Evolutionary conservation across 345 rosid species (phyloP).

Genomic region (Stellera chamaejasme): DNA sequence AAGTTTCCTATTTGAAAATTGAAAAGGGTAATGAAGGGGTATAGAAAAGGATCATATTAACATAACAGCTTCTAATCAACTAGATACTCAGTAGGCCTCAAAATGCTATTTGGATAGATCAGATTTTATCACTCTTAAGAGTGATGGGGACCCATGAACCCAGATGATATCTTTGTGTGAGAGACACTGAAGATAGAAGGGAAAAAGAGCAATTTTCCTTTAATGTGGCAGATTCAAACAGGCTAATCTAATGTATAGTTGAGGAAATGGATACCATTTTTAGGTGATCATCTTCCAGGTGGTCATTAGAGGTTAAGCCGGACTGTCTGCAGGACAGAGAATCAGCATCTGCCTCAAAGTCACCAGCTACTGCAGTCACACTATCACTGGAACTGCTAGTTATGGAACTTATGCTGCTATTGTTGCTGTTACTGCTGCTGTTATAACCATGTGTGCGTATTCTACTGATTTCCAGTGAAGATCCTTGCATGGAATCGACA

Average conservation of each 20-base stretch:
- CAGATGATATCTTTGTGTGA: too few relatives aligned
- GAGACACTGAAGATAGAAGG: neutral
- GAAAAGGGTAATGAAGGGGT: neutral
- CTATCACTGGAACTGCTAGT: constrained; percentile 89
- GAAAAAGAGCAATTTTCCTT: neutral
- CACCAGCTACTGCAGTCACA: constrained; percentile 67
- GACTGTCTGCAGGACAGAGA: constrained; percentile 88
- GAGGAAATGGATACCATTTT: constrained; percentile 44
- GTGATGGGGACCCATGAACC: too few relatives aligned
- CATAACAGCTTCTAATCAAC: neutral
- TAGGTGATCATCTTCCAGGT: constrained; percentile 51
- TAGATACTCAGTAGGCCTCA: too few relatives aligned
- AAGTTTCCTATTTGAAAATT: neutral
- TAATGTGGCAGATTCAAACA: neutral
- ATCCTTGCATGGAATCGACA: constrained; percentile 52
- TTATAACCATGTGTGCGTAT: constrained; percentile 51
- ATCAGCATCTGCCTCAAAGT: constrained; percentile 99
- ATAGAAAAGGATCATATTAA: neutral
- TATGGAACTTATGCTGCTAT: constrained; percentile 87
- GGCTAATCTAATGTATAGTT: too few relatives aligned
- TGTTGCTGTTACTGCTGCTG: constrained; percentile 92
- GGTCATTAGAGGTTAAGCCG: constrained; percentile 70
- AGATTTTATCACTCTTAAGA: too few relatives aligned
- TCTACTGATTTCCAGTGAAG: constrained; percentile 58
- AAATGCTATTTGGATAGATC: too few relatives aligned